phyloP scores from a whole-genome alignment of 192 early-diverging fungal species.

The Spizellomyces sp. region DNA sequence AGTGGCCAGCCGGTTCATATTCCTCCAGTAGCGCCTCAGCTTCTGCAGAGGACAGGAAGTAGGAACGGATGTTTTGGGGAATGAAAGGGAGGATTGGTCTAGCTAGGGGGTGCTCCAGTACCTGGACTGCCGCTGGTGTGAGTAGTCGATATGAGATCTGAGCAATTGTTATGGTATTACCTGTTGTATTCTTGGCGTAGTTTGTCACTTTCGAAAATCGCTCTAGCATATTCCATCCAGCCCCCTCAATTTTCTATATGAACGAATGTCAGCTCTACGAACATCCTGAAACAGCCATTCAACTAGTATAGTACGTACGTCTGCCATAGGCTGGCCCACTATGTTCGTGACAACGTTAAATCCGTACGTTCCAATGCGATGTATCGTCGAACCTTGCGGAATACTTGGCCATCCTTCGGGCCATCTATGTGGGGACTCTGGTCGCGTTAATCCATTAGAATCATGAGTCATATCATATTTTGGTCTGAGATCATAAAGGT shows the following conservation, averaged over 20 bases:
- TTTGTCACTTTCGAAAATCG: slow-evolving; percentile 51
- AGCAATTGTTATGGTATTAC: slow-evolving; percentile 16
- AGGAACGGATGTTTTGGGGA: slow-evolving; percentile 41
- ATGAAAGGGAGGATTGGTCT: slow-evolving; percentile 52
- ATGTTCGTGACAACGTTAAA: slow-evolving; percentile 38
- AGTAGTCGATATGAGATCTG: background rate
- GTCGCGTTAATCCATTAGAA: background rate
- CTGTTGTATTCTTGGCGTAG: slow-evolving; percentile 42
- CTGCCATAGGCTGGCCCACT: slow-evolving; percentile 38
- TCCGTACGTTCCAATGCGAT: slow-evolving; percentile 45
- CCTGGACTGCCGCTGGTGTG: slow-evolving; percentile 34
- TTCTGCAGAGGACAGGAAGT: slow-evolving; percentile 46
- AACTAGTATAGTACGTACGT: slow-evolving; percentile 20
- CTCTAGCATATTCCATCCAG: slow-evolving; percentile 51
- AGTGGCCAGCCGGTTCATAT: slow-evolving; percentile 48
- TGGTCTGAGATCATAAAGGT: no score
- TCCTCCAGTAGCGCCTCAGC: slow-evolving; percentile 49
- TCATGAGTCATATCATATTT: no score
- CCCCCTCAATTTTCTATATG: slow-evolving; percentile 47
- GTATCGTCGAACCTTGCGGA: slow-evolving; percentile 37
- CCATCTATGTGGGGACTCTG: slow-evolving; percentile 21
- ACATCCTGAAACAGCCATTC: background rate
- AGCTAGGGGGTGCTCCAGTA: slow-evolving; percentile 54
- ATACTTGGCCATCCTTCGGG: slow-evolving; percentile 31
- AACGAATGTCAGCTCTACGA: slow-evolving; percentile 1